A percentile compares a stretch with the other conserved stretches of the same genome.
phyloP scores from a whole-genome alignment of 2,329 filamentous ascomycete genomes.

The Fusarium ambrosium region DNA sequence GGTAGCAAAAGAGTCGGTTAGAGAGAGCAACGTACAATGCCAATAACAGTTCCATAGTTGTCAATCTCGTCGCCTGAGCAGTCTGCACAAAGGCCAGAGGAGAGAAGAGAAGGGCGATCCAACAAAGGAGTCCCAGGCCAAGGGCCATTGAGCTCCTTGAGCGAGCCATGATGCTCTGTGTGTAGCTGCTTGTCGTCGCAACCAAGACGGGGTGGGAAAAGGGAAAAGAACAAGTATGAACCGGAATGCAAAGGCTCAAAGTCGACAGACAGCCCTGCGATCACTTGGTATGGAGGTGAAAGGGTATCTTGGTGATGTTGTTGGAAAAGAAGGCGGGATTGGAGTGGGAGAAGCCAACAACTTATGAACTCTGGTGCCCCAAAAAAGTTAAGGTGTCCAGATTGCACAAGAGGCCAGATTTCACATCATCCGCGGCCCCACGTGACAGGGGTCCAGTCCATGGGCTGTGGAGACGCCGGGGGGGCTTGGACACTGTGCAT shows the following conservation, averaged over 20 bases:
- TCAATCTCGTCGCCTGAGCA: conserved; percentile 79
- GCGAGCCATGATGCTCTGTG: conserved; percentile 61
- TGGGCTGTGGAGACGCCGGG: not conserved
- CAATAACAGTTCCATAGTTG: conserved; percentile 89
- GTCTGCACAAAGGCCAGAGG: conserved; percentile 88
- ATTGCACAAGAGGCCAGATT: conserved; percentile 65
- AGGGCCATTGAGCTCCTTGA: conserved; percentile 79
- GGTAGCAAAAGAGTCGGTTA: not conserved
- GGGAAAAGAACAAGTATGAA: conserved; percentile 44
- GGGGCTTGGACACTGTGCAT: conserved; percentile 35
- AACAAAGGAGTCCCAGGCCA: conserved; percentile 90
- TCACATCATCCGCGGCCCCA: conserved; percentile 53
- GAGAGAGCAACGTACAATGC: conserved; percentile 74
- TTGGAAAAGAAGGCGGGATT: conserved; percentile 47
- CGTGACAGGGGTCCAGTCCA: conserved; percentile 50
- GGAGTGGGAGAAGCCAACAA: conserved; percentile 47
- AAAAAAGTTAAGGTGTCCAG: conserved; percentile 61
- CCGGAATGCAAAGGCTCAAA: conserved; percentile 38
- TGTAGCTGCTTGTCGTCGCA: conserved; percentile 39
- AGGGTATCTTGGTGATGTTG: conserved; percentile 50
- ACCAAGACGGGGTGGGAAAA: conserved; percentile 38
- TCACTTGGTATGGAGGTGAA: conserved; percentile 45
- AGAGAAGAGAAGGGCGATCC: conserved; percentile 89
- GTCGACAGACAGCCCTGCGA: conserved; percentile 49
- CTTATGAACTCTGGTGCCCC: conserved; percentile 54